Evolutionary conservation across 768 basidiomycete species (phyloP).

Genomic region (Terana coerulea): DNA sequence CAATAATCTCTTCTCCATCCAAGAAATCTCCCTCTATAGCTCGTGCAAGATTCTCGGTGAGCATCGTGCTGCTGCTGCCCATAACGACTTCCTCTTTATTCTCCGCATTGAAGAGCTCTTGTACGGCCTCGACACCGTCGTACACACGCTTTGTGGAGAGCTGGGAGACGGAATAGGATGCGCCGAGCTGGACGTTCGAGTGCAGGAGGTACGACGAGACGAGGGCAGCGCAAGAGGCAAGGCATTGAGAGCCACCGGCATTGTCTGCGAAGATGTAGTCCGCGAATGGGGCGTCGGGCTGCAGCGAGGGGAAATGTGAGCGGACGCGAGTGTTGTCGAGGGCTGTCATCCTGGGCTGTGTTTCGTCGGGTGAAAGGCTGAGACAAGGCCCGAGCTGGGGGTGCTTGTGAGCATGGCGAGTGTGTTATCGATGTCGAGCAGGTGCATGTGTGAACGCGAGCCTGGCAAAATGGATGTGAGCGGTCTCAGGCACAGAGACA

Average conservation of each 20-base stretch:
- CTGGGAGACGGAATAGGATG: slow-evolving; percentile 59
- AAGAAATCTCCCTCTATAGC: slow-evolving; percentile 53
- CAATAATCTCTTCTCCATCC: slow-evolving; percentile 67
- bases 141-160: slow-evolving; percentile 47
- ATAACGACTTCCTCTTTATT: slow-evolving; percentile 62
- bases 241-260: slow-evolving; percentile 70
- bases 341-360: neutral
- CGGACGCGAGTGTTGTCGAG: slow-evolving; percentile 44
- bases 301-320: slow-evolving; percentile 59
- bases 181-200: slow-evolving; percentile 73
- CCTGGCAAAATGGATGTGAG: too few species aligned
- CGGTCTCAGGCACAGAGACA: too few species aligned
- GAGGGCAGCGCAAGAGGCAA: slow-evolving; percentile 50
- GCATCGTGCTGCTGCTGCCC: slow-evolving; percentile 62
- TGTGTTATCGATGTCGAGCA: neutral
- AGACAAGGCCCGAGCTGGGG: neutral
- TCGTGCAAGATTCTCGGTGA: slow-evolving; percentile 65
- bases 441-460: too few species aligned
- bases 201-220: slow-evolving; percentile 66
- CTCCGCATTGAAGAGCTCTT: slow-evolving; percentile 61
- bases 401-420: neutral
- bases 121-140: slow-evolving; percentile 48
- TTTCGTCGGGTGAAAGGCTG: neutral
- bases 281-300: too few species aligned
- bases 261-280: slow-evolving; percentile 73